Base-by-base conservation (phyloP, 352 stramenopile genomes). In the Phytophthora ramorum region DNA sequence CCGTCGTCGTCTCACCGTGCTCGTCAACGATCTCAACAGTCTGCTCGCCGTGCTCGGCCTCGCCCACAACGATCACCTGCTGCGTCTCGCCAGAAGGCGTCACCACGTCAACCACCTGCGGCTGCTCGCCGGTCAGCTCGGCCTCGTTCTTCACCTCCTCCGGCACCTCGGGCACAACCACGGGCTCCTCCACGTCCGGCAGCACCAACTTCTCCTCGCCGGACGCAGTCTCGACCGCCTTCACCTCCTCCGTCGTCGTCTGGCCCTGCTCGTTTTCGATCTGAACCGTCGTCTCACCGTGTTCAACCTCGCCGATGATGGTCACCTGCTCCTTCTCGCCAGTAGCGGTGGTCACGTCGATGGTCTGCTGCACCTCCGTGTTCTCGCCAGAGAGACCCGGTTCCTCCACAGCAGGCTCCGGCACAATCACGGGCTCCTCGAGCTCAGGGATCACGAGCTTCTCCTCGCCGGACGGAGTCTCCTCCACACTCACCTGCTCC, bases 71-170 rank as follows among this genome's bases (percentile, higher is more conserved):
- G 28, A 66, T 20, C 17, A 66, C 16, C 32, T 66, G 58, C 26
- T 59, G 2, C 38, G 37, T 28, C 28, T 59, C 16, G 34, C 49
- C 49, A 8, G 24, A 24, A 6, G n/a, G 44, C 4, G 58, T 58
- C 58, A 59, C 58, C 28, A 58, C 40, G 28, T 58, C 41, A 17
- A 66, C 40, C 17, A 66, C 58, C 38, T 66, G 38, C 4, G 6
- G 35, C 14, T 65, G 44, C 19, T 65, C 58, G 6, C 24, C 41
- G 24, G 19, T 43, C 9, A 19, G 19, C n/a, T 41, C 24, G n/a
- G 44, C 55, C 37, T 69, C 57, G 52, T 78, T 73, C 3, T 66
- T 71, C 73, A 79, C 73, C 24, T 51, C 69, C 8, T 40, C 14
- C 16, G 59, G 55, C 32, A 52, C 22, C 41, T 66, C 24, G 44